Percentiles rank a stretch among this genome's conserved stretches.
phyloP scores from a whole-genome alignment of 495 filamentous ascomycete genomes.

The Aspergillus homomorphus region DNA sequence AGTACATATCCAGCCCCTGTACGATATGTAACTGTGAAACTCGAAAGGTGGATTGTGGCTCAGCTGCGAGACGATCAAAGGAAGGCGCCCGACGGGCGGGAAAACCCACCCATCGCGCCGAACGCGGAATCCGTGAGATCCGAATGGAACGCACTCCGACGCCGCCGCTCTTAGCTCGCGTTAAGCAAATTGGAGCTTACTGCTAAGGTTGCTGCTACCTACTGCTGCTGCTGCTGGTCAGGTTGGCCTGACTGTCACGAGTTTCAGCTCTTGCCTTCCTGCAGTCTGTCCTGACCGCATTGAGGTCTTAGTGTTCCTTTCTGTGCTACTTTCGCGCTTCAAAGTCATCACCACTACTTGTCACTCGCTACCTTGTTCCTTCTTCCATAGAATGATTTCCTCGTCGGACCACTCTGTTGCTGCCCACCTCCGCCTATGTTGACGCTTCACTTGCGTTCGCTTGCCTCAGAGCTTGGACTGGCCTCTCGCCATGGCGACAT shows the following conservation, averaged over 20 bases:
- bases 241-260: no score
- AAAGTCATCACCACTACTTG: background rate
- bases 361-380: background rate
- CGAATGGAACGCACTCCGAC: conserved; percentile 11
- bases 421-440: conserved; percentile 32
- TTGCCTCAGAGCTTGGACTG: conserved; percentile 25
- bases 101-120: background rate
- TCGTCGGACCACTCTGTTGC: background rate
- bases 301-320: background rate
- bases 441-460: conserved; percentile 27
- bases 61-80: background rate
- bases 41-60: background rate
- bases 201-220: background rate
- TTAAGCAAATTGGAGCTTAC: no score
- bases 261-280: background rate
- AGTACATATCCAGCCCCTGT: no score
- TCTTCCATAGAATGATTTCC: conserved; percentile 31
- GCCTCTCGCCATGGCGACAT: conserved; percentile 36
- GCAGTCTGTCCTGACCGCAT: background rate
- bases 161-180: background rate
- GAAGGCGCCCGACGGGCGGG: background rate
- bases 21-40: background rate
- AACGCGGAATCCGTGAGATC: conserved; percentile 13
- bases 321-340: background rate
- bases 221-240: conserved; percentile 1